Percentiles rank a stretch among this genome's conserved stretches.
Conservation (phyloP, 805 yeast species). For the Nakazawaea pomicola region DNA sequence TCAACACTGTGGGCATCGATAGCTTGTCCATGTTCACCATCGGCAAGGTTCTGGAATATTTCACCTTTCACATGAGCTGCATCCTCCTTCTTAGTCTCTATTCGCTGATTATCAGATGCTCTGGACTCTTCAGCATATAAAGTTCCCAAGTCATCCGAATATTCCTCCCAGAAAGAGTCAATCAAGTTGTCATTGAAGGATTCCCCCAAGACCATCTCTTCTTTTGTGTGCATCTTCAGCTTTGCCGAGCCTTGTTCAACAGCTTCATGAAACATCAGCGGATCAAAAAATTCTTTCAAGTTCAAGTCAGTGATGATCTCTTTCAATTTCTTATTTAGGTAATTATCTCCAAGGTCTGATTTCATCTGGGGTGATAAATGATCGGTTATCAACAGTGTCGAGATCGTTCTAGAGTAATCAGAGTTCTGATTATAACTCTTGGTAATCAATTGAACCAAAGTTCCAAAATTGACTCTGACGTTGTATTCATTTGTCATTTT, state of each 20-base stretch:
- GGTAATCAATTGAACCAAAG: conserved; percentile 2
- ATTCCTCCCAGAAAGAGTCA: conserved; percentile 1
- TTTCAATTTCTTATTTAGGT: neutral
- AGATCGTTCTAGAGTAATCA: neutral
- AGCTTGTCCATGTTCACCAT: too few species aligned
- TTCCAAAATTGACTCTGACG: neutral
- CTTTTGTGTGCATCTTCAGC: neutral
- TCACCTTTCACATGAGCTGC: too few species aligned
- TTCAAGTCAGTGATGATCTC: conserved; percentile 1
- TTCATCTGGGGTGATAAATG: conserved; percentile 2
- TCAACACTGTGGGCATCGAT: too few species aligned
- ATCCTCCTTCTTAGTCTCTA: too few species aligned
- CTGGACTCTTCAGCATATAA: too few species aligned
- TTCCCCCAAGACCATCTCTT: neutral
- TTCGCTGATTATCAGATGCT: too few species aligned
- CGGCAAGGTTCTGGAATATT: too few species aligned
- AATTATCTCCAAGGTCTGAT: neutral
- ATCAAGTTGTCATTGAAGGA: conserved; percentile 1
- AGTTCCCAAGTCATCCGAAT: neutral
- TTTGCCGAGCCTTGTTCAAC: too few species aligned
- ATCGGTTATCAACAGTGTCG: neutral
- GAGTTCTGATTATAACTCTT: conserved; percentile 1
- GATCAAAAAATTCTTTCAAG: neutral
- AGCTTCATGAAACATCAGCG: neutral
- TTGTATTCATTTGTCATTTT: neutral